Evolutionary conservation across 208 protist genomes (phyloP).

Genomic region (Crithidia thermophila): DNA sequence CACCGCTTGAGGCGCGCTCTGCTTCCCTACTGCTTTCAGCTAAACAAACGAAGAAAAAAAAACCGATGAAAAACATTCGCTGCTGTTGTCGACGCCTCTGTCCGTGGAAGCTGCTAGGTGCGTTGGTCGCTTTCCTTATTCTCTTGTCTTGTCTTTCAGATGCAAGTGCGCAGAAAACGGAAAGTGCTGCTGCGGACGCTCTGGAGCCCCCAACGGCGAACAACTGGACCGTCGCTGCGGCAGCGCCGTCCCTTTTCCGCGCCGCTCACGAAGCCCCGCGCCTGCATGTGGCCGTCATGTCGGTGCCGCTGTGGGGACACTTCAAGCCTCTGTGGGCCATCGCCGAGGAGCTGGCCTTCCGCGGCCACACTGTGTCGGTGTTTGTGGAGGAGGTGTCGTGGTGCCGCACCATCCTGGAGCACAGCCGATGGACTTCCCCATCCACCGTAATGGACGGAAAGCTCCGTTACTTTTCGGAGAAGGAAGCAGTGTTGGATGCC

Average conservation of each 20-base stretch:
- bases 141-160: background rate
- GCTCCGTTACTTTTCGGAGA: background rate
- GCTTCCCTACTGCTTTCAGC: background rate
- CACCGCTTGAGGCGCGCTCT: background rate
- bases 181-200: background rate
- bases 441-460: slow-evolving; percentile 4
- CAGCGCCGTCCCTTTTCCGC: slow-evolving; percentile 33
- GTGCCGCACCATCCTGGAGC: slow-evolving; percentile 34
- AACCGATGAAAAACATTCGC: too few relatives aligned
- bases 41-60: background rate
- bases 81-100: too few relatives aligned
- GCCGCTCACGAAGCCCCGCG: slow-evolving; percentile 27
- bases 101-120: background rate
- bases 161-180: background rate
- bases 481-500: background rate
- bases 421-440: slow-evolving; percentile 14
- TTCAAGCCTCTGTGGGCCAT: slow-evolving; percentile 47
- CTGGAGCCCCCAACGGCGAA: background rate
- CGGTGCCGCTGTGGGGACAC: slow-evolving; percentile 50
- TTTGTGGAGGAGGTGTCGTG: slow-evolving; percentile 47
- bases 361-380: slow-evolving; percentile 54
- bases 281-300: slow-evolving; percentile 55
- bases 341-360: slow-evolving; percentile 47
- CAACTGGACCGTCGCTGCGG: slow-evolving; percentile 4
- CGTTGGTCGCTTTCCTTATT: background rate